Percentiles rank a stretch among this genome's conserved stretches.
Conservation (phyloP, 2,329 filamentous ascomycete genomes). For the Ophiocordyceps camponoti-floridani region DNA sequence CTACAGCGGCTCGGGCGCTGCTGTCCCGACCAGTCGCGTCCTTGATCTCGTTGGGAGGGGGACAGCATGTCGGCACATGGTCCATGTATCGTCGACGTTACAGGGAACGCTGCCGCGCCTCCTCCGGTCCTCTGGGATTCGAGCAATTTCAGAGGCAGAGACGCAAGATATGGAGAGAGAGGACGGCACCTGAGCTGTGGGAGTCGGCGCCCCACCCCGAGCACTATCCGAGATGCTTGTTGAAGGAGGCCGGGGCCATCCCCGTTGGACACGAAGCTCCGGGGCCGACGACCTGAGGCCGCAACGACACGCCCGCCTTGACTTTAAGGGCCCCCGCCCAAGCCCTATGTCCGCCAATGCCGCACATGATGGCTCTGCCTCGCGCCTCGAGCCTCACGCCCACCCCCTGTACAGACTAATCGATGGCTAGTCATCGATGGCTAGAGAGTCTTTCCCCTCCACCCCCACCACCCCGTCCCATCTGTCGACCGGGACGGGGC, state of each 20-base stretch:
- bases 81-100: too few relatives aligned
- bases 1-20: neutral
- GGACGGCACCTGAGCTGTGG: neutral
- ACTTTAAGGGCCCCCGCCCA: neutral
- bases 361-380: too few relatives aligned
- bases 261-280: neutral
- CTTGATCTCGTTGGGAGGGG: too few relatives aligned
- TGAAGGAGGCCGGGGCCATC: neutral
- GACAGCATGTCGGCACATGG: too few relatives aligned
- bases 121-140: too few relatives aligned
- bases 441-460: neutral
- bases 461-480: neutral
- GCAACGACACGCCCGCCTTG: too few relatives aligned
- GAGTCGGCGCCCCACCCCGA: slow-evolving; percentile 1
- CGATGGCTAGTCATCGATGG: neutral
- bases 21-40: neutral
- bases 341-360: neutral
- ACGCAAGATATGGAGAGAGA: too few relatives aligned
- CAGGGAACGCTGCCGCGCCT: too few relatives aligned
- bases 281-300: neutral
- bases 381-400: too few relatives aligned
- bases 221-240: neutral
- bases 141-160: too few relatives aligned
- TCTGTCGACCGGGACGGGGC: neutral
- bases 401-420: neutral